Conservation (phyloP, 2,329 filamentous ascomycete species). For the Didymella sp. region DNA sequence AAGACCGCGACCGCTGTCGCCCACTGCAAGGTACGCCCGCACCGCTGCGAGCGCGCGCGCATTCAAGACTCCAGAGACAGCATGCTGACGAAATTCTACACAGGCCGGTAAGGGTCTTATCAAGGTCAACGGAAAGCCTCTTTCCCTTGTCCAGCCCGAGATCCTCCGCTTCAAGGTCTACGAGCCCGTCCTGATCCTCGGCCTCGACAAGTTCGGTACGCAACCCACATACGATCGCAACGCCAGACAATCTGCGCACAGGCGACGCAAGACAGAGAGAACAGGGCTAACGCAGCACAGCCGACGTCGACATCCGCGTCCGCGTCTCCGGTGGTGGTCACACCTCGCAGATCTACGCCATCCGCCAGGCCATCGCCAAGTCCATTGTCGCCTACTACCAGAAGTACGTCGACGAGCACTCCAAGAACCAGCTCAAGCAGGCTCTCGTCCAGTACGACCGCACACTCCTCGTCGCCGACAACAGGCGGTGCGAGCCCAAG, state of each 20-base stretch:
- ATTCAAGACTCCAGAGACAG: constrained; percentile 5
- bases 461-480: constrained; percentile 97
- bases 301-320: constrained; percentile 95
- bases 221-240: constrained; percentile 6
- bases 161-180: constrained; percentile 99
- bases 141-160: constrained; percentile 92
- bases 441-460: constrained; percentile 94
- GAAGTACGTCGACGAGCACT: constrained; percentile 99
- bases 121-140: constrained; percentile 98
- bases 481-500: constrained; percentile 99
- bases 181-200: constrained; percentile 96
- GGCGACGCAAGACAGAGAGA: not conserved
- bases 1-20: constrained; percentile 75
- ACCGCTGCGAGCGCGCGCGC: constrained; percentile 31
- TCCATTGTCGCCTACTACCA: constrained; percentile 97
- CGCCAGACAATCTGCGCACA: not conserved
- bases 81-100: constrained; percentile 36
- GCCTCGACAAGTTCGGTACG: constrained; percentile 90
- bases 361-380: constrained; percentile 99
- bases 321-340: constrained; percentile 97
- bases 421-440: constrained; percentile 99
- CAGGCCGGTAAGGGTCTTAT: constrained; percentile 85
- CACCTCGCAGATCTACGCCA: constrained; percentile 96
- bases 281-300: constrained; percentile 41
- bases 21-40: constrained; percentile 80